These are phyloP conservation scores for Tephrocybe sp. DNA, from an alignment of 768 basidiomycete species.

Conservation along the genomic window DNA sequence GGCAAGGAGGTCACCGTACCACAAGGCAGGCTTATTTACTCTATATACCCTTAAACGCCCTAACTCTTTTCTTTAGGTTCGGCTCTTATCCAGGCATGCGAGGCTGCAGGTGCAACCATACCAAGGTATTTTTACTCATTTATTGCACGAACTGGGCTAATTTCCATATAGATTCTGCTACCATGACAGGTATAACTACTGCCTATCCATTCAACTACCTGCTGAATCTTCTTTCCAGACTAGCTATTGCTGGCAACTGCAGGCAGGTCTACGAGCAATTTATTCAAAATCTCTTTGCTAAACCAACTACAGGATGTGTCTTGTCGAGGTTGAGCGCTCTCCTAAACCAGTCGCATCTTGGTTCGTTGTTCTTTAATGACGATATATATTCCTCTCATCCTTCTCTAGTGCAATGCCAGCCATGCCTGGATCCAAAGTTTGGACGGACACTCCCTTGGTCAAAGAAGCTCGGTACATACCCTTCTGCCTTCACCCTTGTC, in stretches of 20 bases:
- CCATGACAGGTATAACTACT: slow-evolving; percentile 65
- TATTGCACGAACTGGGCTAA: neutral
- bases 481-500: neutral
- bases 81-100: slow-evolving; percentile 96
- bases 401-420: slow-evolving; percentile 87
- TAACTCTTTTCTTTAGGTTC: slow-evolving; percentile 51
- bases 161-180: slow-evolving; percentile 64
- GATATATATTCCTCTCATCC: neutral
- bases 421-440: slow-evolving; percentile 91
- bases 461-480: slow-evolving; percentile 72
- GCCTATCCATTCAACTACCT: slow-evolving; percentile 3
- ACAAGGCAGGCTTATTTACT: slow-evolving; percentile 63
- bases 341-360: slow-evolving; percentile 96
- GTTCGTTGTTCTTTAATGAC: slow-evolving; percentile 31
- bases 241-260: slow-evolving; percentile 97
- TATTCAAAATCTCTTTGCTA: neutral
- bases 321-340: slow-evolving; percentile 95
- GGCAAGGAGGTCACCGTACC: slow-evolving; percentile 97
- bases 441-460: slow-evolving; percentile 88
- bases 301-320: slow-evolving; percentile 74
- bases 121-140: slow-evolving; percentile 52
- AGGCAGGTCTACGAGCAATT: slow-evolving; percentile 49
- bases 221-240: slow-evolving; percentile 36
- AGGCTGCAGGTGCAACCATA: slow-evolving; percentile 79
- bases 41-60: neutral